A percentile compares a stretch with the other conserved stretches of the same genome.
These are phyloP conservation scores for Globisporangium mamillatum DNA, from an alignment of 352 stramenopile genomes.

Conservation along the genomic window DNA sequence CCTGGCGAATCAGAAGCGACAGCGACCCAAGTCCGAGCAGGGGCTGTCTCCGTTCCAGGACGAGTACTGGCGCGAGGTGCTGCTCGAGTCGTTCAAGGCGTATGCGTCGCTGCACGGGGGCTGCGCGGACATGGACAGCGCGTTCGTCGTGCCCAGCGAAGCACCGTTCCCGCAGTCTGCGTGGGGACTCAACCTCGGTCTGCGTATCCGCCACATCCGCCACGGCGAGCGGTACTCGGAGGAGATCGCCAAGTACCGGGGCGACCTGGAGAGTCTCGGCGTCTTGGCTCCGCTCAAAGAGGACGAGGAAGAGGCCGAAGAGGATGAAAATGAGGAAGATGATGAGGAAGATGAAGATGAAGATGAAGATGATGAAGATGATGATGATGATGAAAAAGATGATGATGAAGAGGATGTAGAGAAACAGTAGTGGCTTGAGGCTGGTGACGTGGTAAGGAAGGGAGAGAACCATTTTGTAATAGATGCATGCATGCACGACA, in stretches of 20 bases:
- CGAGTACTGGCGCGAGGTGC: slow-evolving; percentile 71
- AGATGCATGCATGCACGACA: background rate
- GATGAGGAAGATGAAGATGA: background rate
- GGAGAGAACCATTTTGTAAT: slow-evolving; percentile 4
- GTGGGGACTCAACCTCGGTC: slow-evolving; percentile 70
- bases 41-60: slow-evolving; percentile 51
- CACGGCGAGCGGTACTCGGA: slow-evolving; percentile 61
- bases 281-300: slow-evolving; percentile 2
- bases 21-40: slow-evolving; percentile 8
- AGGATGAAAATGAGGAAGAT: background rate
- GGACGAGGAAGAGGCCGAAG: background rate
- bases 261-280: slow-evolving; percentile 28
- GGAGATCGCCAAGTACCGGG: slow-evolving; percentile 58
- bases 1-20: slow-evolving; percentile 17
- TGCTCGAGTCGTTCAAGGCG: slow-evolving; percentile 56
- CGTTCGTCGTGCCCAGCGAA: slow-evolving; percentile 59
- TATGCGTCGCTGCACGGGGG: slow-evolving; percentile 48
- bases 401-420: background rate
- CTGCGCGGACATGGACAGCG: slow-evolving; percentile 53
- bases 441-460: background rate
- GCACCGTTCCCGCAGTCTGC: slow-evolving; percentile 49
- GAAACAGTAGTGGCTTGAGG: background rate
- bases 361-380: background rate
- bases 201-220: slow-evolving; percentile 63
- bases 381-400: background rate